These are phyloP conservation scores for Carallia brachiata DNA, from an alignment of 345 rosid species.

Conservation along the genomic window DNA sequence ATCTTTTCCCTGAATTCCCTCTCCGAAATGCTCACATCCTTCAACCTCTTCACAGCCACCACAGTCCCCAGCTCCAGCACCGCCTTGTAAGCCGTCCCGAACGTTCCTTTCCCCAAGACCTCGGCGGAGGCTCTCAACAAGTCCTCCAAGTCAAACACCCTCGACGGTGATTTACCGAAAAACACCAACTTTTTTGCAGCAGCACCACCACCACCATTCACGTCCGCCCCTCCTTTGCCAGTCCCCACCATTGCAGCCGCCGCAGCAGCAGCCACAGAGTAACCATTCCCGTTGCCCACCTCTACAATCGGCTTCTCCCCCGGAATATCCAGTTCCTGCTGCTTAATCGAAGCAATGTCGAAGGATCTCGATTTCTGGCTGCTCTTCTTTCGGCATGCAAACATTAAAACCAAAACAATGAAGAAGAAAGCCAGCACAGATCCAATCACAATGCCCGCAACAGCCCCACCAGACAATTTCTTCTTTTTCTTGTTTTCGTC, in stretches of 20 bases:
- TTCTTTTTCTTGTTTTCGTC: slow-evolving; percentile 30
- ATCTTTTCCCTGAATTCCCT: slow-evolving; percentile 81
- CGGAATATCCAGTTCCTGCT: slow-evolving; percentile 46
- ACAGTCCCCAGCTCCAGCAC: slow-evolving; percentile 67
- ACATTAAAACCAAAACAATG: slow-evolving; percentile 48
- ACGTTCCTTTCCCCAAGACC: slow-evolving; percentile 93
- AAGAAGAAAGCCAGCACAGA: slow-evolving; percentile 55
- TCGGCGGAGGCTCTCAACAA: slow-evolving; percentile 95
- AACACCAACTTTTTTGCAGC: slow-evolving; percentile 51
- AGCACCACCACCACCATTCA: neutral
- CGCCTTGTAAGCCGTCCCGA: slow-evolving; percentile 95
- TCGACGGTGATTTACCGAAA: slow-evolving; percentile 56
- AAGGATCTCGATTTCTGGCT: slow-evolving; percentile 56
- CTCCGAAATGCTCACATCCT: slow-evolving; percentile 72
- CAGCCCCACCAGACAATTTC: slow-evolving; percentile 77
- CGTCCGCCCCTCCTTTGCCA: slow-evolving; percentile 24
- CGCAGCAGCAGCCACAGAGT: slow-evolving; percentile 28
- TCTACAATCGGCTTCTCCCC: slow-evolving; percentile 57
- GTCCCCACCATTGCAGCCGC: slow-evolving; percentile 33
- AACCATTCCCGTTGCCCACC: slow-evolving; percentile 36
- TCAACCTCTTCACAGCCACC: slow-evolving; percentile 92
- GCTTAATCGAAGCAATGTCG: slow-evolving; percentile 60
- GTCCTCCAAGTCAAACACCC: slow-evolving; percentile 86
- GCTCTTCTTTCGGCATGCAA: slow-evolving; percentile 56
- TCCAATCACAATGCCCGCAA: slow-evolving; percentile 88